A percentile compares a stretch with the other conserved stretches of the same genome.
Conservation (phyloP, 1,284 basidiomycete genomes). For the Vanrija sp. region DNA sequence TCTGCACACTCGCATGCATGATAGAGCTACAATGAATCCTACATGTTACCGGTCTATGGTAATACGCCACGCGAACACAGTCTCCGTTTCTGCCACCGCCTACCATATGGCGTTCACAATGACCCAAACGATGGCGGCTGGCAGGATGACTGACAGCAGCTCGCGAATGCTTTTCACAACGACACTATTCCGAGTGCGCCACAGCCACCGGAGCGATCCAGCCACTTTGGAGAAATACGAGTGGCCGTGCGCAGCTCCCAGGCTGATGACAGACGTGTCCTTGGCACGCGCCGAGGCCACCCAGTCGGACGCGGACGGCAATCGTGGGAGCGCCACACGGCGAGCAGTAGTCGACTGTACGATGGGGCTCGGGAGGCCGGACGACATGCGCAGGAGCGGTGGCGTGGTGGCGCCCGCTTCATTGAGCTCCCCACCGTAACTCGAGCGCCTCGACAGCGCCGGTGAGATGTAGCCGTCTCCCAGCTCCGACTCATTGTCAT, state of each 20-base stretch:
- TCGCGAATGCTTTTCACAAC: conserved; percentile 37
- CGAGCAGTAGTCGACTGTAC: conserved; percentile 12
- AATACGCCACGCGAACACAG: no score
- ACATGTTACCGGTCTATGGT: no score
- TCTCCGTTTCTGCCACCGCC: no score
- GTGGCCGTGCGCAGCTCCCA: conserved; percentile 21
- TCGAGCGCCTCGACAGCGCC: conserved; percentile 33
- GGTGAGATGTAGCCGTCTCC: conserved; percentile 15
- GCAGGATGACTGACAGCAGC: conserved; percentile 34
- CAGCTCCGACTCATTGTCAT: conserved; percentile 5
- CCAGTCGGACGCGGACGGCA: conserved; percentile 38
- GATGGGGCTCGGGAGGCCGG: not conserved
- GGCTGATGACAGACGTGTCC: conserved; percentile 36
- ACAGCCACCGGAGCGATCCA: conserved; percentile 24
- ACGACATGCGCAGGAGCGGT: not conserved
- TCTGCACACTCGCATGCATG: no score
- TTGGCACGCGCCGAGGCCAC: conserved; percentile 37
- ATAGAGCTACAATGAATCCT: no score
- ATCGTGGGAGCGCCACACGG: conserved; percentile 29
- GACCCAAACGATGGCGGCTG: conserved; percentile 42
- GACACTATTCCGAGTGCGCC: conserved; percentile 42
- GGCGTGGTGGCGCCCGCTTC: not conserved
- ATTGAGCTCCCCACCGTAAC: conserved; percentile 20
- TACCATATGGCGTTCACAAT: conserved; percentile 33
- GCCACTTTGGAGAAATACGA: not conserved